phyloP scores from a whole-genome alignment of 2,329 filamentous ascomycete genomes.

The Botrytis fabae region DNA sequence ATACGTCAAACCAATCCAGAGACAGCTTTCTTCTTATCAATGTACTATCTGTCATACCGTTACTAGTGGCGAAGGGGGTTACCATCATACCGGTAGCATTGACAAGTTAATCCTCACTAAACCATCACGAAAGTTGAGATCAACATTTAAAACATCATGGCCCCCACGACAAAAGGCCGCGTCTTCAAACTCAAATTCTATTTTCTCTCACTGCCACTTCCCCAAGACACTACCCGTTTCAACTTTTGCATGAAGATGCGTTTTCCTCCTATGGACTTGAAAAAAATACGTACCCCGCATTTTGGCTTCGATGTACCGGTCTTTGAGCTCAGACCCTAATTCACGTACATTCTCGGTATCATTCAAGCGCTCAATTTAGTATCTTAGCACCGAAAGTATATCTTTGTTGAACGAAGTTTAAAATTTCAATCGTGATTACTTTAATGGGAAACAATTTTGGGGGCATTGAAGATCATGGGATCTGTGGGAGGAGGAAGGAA shows the following conservation, averaged over 20 bases:
- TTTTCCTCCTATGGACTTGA: background rate
- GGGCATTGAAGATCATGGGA: background rate
- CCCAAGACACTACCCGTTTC: background rate
- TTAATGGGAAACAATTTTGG: background rate
- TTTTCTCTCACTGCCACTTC: background rate
- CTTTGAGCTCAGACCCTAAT: slow-evolving; percentile 2
- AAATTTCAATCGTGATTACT: background rate
- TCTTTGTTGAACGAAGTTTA: background rate
- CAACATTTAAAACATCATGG: background rate
- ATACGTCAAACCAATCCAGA: background rate
- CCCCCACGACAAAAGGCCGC: background rate
- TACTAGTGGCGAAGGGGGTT: background rate
- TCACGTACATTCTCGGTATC: background rate
- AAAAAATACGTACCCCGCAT: background rate
- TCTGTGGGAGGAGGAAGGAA: background rate
- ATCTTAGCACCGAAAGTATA: background rate
- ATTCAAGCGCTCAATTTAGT: background rate
- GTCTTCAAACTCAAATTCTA: background rate
- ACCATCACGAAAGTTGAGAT: background rate
- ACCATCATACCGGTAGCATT: background rate
- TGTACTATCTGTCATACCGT: background rate
- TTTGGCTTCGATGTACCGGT: background rate
- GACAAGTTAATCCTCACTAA: background rate
- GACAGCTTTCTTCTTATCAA: background rate
- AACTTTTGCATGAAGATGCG: background rate